These are phyloP conservation scores for Colletotrichum tropicicola DNA, from an alignment of 2,329 filamentous ascomycete genomes.

Conservation along the genomic window DNA sequence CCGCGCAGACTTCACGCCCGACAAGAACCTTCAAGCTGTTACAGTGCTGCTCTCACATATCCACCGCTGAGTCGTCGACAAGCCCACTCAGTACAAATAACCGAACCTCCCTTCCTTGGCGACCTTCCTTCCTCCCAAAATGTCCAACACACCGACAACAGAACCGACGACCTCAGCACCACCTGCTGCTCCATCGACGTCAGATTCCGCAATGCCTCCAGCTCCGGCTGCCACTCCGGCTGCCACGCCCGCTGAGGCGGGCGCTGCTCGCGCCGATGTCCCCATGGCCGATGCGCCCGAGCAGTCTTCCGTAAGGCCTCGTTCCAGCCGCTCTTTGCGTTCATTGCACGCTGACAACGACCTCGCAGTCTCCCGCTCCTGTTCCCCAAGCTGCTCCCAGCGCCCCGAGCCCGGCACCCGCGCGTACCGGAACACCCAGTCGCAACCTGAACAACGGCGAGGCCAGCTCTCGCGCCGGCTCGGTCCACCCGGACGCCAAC, in stretches of 20 bases:
- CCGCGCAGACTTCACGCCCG: neutral
- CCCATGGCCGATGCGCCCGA: slow-evolving; percentile 55
- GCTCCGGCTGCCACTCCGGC: neutral
- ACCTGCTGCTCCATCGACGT: slow-evolving; percentile 25
- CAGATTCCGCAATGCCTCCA: slow-evolving; percentile 22
- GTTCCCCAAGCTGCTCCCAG: slow-evolving; percentile 38
- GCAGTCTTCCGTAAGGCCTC: slow-evolving; percentile 48
- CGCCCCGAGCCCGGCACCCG: slow-evolving; percentile 51
- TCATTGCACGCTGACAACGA: neutral
- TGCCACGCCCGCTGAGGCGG: neutral
- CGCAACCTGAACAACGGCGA: slow-evolving; percentile 43
- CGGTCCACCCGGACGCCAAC: slow-evolving; percentile 62
- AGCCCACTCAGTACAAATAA: neutral
- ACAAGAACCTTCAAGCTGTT: slow-evolving; percentile 2
- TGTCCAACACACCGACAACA: slow-evolving; percentile 20
- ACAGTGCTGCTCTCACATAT: too few species aligned
- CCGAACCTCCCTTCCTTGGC: neutral
- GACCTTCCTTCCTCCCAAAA: neutral
- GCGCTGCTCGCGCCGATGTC: slow-evolving; percentile 39
- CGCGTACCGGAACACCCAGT: slow-evolving; percentile 58
- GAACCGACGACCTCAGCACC: slow-evolving; percentile 7
- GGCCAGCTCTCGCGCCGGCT: slow-evolving; percentile 62
- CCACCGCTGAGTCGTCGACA: neutral
- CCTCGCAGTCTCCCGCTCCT: slow-evolving; percentile 49
- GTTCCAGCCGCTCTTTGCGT: too few species aligned